Evolutionary conservation across 345 rosid species (phyloP).

Genomic region (Conringia planisiliqua): DNA sequence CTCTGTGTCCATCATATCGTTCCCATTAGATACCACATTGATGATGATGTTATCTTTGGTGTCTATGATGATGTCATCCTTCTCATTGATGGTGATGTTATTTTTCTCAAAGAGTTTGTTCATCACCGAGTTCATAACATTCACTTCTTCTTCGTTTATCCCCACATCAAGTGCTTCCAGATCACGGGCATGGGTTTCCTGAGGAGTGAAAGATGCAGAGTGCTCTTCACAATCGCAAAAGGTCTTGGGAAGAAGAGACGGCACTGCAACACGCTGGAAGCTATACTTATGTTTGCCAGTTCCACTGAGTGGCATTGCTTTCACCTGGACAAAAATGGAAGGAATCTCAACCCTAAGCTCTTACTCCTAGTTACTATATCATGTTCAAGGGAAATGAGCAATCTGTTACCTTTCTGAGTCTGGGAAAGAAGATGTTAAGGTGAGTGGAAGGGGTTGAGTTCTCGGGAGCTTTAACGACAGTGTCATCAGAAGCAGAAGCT

Average conservation of each 20-base stretch:
- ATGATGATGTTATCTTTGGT: conserved; percentile 19
- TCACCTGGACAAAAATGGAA: conserved; percentile 44
- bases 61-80: conserved; percentile 13
- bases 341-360: neutral
- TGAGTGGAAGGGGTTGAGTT: conserved; percentile 33
- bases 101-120: conserved; percentile 53
- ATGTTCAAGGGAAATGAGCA: neutral
- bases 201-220: conserved; percentile 31
- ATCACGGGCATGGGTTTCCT: conserved; percentile 27
- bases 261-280: conserved; percentile 59
- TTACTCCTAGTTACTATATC: neutral
- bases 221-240: conserved; percentile 96
- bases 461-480: conserved; percentile 18
- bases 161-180: conserved; percentile 38
- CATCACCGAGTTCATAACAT: conserved; percentile 76
- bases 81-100: conserved; percentile 43
- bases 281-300: conserved; percentile 92
- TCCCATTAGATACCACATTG: conserved; percentile 43
- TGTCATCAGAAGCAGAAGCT: conserved; percentile 12
- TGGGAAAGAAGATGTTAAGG: conserved; percentile 67
- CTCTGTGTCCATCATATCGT: conserved; percentile 15
- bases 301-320: conserved; percentile 66
- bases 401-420: conserved; percentile 52
- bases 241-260: conserved; percentile 53
- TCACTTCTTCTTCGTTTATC: conserved; percentile 54